Base-by-base conservation (phyloP, 192 early-diverging fungal genomes). In the Backusella liffmaniae region DNA sequence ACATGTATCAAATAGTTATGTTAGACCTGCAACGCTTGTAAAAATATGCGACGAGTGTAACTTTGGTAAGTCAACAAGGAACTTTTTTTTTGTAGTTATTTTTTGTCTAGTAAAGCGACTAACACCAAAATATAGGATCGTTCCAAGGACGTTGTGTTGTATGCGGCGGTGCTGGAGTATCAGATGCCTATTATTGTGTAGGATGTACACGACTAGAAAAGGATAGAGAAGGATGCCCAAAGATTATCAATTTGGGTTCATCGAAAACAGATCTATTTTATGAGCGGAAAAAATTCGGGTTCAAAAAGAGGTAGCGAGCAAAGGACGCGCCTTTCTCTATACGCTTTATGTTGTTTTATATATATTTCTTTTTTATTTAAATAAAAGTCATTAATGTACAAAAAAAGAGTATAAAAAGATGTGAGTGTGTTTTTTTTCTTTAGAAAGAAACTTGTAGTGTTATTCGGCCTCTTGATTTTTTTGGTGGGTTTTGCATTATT, bases 21-120 rank as follows among this genome's bases (percentile, higher is more conserved):
- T 98, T 21, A 86, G 93, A 15, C 96, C 96, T 67, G 90, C 93
- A 49, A 97, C 94, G 44, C 74, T 93, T 44, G 97, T 97, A 41
- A 92, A 92, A 65, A 94, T 97, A 56, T 98, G 97, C 80, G 96
- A 96, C 76, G 96, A 98, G 81, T 97, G 96, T 86, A 98, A 98
- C 86, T 98, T 95, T 83, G 96, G 80, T 82, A 78, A 65, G 62
- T 70, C 5, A 37, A 29, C 2, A 32, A 36, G 1, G 3, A 34
- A 34, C 13, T 26, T 26, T 26, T 26, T 5, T 36, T 30, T 41
- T 62, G 8, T 39, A 39, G 37, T 12, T 39, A 29, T 67, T 39
- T 9, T 72, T 9, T 18, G 30, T 2, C 49, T 16, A 29, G 26
- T 29, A 29, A 18, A 62, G 3, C 66, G 66, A 94, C 71, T 89